Base-by-base conservation (phyloP, 306 rosid species). In the Casuarina cunninghamiana region DNA sequence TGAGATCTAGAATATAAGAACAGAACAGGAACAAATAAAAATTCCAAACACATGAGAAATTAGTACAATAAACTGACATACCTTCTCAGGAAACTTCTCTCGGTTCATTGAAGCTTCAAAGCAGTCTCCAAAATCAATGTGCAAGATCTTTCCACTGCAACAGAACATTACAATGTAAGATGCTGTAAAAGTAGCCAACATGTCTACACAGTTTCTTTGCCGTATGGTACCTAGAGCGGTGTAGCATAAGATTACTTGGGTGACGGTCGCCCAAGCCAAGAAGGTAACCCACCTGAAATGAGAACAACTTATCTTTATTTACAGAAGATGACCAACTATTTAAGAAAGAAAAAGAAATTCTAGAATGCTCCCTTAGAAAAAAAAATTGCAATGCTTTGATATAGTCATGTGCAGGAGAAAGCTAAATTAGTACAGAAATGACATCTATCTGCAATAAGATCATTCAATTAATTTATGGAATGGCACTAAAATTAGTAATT, bases 181-280 rank as follows among this genome's bases (percentile, higher is more conserved):
- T 17, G 50, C 84, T 21, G 32, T 4, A 76, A 84, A 75, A 39
- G 69, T 43, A 32, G 73, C n/a, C n/a, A 75, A 13, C 41, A 78
- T 26, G 45, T 74, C 67, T 53, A 69, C 43, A 69, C 39, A 57
- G 81, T 72, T 75, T 74, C 68, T 69, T 77, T 75, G n/a, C 77
- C 51, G 74, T 6, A 54, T 38, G 61, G 46, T 87, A 95, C 98
- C 97, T 95, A 75, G 69, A 91, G 72, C 98, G 93, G 77, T 89
- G 89, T 76, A 95, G 84, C 98, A 95, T 95, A 51, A 95, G 97
- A 87, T 95, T 95, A 87, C 97, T 95, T 62, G 98, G 98, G 82
- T 95, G 98, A 49, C 98, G 98, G 91, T 95, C 98, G 77, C 98
- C 98, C 78, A 95, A 86, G 61, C 98, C 98, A 87, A 95, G 98